Evolutionary conservation across 202 grass and related monocot genomes (phyloP), one percentile per base, ranked within the genome.

Genomic region (Schoenoplectus triqueter): DNA sequence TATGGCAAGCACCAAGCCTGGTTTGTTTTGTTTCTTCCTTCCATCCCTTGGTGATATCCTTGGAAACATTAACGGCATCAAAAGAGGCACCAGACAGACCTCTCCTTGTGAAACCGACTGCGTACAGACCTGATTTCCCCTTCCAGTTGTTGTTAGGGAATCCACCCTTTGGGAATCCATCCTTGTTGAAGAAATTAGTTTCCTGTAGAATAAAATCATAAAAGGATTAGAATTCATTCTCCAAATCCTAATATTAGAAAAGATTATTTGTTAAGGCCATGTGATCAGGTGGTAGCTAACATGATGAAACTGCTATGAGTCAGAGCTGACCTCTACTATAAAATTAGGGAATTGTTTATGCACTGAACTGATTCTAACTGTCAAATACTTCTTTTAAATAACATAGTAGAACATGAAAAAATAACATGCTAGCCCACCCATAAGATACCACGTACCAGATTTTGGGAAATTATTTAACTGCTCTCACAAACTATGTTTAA

Each of bases 91-190:
- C 94, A 0, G 85, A 75, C 68, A 97, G 88, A 11, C 94, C 94
- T 0, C 85, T 86, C 2, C 84, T 87, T 70, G 94, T 97, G 83
- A 97, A 97, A 9, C 92, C 94, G 14, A 94, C 94, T 41, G 94
- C 90, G 76, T 97, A 97, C 41, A 97, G 87, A 1, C 94, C 92
- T 0, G 87, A 85, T 81, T 89, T 70, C 0, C 94, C 92, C 80
- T 97, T 97, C 94, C 92, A 97, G 1, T 90, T 85, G 72, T 92
- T 55, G 20, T 71, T 83, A 42, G 94, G 92, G 82, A 97, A 97
- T 3, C 87, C 62, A 0, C 76, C 78, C 55, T 81, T 94, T n/a
- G 94, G 94, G 84, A 87, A 91, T 1, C 94, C 94, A 62, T 97
- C 90, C 78, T 97, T 97, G 75, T 64, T 80, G 81, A 97, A 97